These are phyloP conservation scores for Porpolomopsis calyptriformis DNA, from an alignment of 768 basidiomycete species.

Conservation along the genomic window DNA sequence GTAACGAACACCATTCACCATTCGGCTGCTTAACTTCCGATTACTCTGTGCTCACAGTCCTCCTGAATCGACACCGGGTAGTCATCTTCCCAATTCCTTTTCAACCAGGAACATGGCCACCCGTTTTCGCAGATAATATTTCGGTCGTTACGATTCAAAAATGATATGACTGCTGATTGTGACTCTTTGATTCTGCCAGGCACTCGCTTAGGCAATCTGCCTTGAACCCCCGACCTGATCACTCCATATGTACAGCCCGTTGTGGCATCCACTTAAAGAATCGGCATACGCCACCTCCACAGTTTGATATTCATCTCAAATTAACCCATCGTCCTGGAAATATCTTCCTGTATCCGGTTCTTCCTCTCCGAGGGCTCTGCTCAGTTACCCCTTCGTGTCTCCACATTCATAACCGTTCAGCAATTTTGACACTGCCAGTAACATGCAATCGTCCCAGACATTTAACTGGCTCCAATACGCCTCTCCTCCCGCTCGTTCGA, in stretches of 20 bases:
- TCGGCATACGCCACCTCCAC: background rate
- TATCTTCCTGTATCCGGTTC: background rate
- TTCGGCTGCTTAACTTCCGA: too few relatives aligned
- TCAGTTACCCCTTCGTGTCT: background rate
- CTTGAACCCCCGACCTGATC: background rate
- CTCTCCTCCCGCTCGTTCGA: constrained; percentile 13
- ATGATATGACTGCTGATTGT: too few relatives aligned
- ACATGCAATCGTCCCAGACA: constrained; percentile 13
- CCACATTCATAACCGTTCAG: background rate
- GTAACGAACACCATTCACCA: too few relatives aligned
- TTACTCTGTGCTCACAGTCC: too few relatives aligned
- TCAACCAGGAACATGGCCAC: too few relatives aligned
- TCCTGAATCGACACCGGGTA: too few relatives aligned
- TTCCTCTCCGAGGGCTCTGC: constrained; percentile 18
- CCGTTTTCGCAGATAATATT: too few relatives aligned
- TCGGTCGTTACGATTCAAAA: too few relatives aligned
- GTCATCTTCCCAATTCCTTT: too few relatives aligned
- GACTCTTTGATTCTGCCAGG: too few relatives aligned
- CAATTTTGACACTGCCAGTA: constrained; percentile 23
- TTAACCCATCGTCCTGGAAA: background rate
- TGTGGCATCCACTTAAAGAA: background rate
- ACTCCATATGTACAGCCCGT: constrained; percentile 6
- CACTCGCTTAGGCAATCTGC: background rate
- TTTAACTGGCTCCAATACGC: constrained; percentile 25
- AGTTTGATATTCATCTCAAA: background rate